phyloP scores from a whole-genome alignment of 371 early-diverging fungal species.

The Saksenaea vasiformis region DNA sequence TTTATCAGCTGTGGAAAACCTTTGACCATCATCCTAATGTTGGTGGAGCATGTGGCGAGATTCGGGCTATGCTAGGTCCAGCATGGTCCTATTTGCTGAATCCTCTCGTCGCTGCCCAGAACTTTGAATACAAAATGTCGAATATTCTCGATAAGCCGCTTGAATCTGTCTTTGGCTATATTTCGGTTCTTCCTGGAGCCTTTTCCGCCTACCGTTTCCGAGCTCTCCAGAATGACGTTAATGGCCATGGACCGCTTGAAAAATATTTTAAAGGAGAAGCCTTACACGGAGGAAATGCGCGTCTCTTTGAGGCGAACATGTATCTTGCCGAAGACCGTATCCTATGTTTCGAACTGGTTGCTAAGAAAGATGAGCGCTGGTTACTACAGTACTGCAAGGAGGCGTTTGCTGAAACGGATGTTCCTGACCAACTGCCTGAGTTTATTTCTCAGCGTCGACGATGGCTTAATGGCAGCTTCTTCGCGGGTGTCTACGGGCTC shows the following conservation, averaged over 20 bases:
- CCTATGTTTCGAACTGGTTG: slow-evolving; percentile 75
- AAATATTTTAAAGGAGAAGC: slow-evolving; percentile 71
- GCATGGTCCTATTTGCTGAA: slow-evolving; percentile 64
- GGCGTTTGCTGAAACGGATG: slow-evolving; percentile 76
- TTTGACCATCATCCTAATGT: slow-evolving; percentile 64
- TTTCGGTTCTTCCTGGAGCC: slow-evolving; percentile 79
- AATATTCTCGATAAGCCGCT: slow-evolving; percentile 86
- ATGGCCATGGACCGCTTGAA: slow-evolving; percentile 63
- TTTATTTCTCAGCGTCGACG: slow-evolving; percentile 71
- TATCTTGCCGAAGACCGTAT: slow-evolving; percentile 80
- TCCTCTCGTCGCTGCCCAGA: slow-evolving; percentile 81
- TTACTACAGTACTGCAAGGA: slow-evolving; percentile 67
- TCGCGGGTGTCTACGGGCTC: slow-evolving; percentile 73
- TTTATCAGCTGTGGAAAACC: slow-evolving; percentile 74
- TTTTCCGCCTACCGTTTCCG: slow-evolving; percentile 72
- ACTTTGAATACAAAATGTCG: slow-evolving; percentile 86
- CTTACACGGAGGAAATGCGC: slow-evolving; percentile 43
- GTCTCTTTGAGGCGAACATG: slow-evolving; percentile 74
- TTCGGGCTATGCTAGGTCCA: slow-evolving; percentile 59
- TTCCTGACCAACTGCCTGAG: slow-evolving; percentile 67
- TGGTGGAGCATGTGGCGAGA: slow-evolving; percentile 83
- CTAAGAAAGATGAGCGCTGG: slow-evolving; percentile 67
- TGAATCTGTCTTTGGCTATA: slow-evolving; percentile 85
- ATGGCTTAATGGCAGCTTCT: slow-evolving; percentile 77
- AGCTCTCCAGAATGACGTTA: slow-evolving; percentile 55